Conservation (phyloP, 2,329 filamentous ascomycete species). For the Pseudopithomyces chartarum region DNA sequence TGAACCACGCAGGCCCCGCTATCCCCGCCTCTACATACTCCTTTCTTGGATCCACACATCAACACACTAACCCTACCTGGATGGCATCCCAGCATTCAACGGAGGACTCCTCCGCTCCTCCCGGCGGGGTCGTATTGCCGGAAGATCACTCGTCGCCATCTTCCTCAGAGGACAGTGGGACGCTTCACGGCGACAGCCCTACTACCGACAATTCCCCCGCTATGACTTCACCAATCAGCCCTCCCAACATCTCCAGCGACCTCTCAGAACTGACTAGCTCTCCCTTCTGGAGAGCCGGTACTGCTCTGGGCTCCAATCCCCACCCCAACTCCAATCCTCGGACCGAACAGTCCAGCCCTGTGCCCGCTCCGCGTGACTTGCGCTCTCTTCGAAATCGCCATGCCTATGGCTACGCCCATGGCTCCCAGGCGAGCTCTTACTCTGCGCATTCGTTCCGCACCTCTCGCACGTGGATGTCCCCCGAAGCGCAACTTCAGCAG, state of each 20-base stretch:
- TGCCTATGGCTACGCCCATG: conserved; percentile 2
- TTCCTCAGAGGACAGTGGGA: conserved; percentile 6
- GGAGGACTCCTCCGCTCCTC: background rate
- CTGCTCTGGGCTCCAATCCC: background rate
- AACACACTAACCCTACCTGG: background rate
- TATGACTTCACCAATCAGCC: background rate
- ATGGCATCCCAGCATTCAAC: conserved; percentile 3
- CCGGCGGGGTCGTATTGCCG: background rate
- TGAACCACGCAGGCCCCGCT: background rate
- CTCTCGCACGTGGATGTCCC: conserved; percentile 32
- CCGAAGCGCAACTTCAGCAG: conserved; percentile 28
- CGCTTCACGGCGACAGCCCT: conserved; percentile 9
- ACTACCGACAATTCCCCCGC: background rate
- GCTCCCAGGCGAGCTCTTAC: conserved; percentile 2
- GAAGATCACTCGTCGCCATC: background rate
- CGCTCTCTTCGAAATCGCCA: conserved; percentile 4
- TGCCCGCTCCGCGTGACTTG: background rate
- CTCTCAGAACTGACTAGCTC: background rate
- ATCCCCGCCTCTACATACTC: background rate
- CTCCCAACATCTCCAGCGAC: background rate
- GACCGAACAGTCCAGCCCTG: background rate
- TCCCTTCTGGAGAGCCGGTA: conserved; percentile 3
- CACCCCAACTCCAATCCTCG: background rate
- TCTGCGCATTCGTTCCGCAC: conserved; percentile 17
- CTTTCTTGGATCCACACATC: background rate